Conservation (phyloP, 495 filamentous ascomycete species). For the Penicillium silybi region DNA sequence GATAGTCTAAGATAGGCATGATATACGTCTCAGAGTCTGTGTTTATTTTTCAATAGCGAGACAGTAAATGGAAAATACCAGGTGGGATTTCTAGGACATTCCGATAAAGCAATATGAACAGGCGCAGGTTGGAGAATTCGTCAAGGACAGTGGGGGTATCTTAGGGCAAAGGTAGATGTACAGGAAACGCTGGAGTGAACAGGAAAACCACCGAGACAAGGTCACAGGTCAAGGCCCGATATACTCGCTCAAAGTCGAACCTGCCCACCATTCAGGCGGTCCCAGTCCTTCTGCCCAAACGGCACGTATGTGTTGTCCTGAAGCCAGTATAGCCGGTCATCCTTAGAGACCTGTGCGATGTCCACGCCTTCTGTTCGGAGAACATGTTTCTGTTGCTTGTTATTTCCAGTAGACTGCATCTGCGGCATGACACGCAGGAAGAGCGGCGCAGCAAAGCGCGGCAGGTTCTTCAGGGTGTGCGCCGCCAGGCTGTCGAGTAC, state of each 20-base stretch:
- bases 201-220: neutral
- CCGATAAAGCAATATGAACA: neutral
- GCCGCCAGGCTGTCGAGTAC: conserved; percentile 55
- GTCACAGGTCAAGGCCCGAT: neutral
- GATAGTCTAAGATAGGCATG: too few relatives aligned
- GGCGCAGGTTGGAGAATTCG: neutral
- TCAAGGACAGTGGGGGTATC: conserved; percentile 9
- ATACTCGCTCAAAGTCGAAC: conserved; percentile 56
- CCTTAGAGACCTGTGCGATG: conserved; percentile 48
- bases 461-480: conserved; percentile 57
- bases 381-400: conserved; percentile 76
- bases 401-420: conserved; percentile 72
- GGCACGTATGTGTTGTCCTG: conserved; percentile 59
- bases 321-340: conserved; percentile 69
- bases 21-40: too few relatives aligned
- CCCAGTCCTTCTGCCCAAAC: conserved; percentile 67
- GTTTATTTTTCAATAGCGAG: too few relatives aligned
- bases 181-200: neutral
- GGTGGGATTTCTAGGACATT: neutral
- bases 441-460: conserved; percentile 71
- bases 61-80: neutral
- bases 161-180: neutral
- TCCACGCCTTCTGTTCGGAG: conserved; percentile 74
- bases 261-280: conserved; percentile 58
- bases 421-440: conserved; percentile 66